These are phyloP conservation scores for Aspergillus egyptiacus DNA, from an alignment of 495 filamentous ascomycete species.

Conservation along the genomic window DNA sequence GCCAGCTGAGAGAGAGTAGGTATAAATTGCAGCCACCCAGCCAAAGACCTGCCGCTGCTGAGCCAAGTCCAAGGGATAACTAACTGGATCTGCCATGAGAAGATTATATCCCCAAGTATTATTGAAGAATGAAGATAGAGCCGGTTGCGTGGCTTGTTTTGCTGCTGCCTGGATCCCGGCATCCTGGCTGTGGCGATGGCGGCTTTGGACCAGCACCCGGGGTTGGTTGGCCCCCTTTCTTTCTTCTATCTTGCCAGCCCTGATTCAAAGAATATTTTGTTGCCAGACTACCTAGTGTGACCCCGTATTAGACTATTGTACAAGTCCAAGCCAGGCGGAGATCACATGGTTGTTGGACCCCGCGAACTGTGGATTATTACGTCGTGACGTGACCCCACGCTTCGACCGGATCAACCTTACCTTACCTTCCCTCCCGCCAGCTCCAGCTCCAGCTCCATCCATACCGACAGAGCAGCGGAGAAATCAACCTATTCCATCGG, in stretches of 20 bases:
- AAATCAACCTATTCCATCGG: not conserved
- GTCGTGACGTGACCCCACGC: constrained; percentile 14
- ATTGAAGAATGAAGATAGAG: too few species aligned
- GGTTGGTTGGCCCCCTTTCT: not conserved
- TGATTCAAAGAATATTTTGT: not conserved
- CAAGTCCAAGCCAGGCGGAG: not conserved
- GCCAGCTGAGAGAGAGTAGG: too few species aligned
- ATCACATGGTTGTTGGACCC: constrained; percentile 15
- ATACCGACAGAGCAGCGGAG: not conserved
- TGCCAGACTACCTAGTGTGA: not conserved
- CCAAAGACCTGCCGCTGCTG: too few species aligned
- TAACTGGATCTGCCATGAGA: too few species aligned
- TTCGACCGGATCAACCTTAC: not conserved
- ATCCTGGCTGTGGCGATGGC: constrained; percentile 15
- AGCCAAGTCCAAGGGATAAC: too few species aligned
- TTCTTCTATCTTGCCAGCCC: not conserved
- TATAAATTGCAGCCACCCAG: too few species aligned
- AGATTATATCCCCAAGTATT: too few species aligned
- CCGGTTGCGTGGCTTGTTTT: too few species aligned
- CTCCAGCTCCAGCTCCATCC: too few species aligned
- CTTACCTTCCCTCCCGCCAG: not conserved
- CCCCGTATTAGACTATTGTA: not conserved
- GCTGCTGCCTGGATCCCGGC: constrained; percentile 17
- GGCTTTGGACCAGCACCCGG: not conserved
- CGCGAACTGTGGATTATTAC: constrained; percentile 4